Base-by-base conservation (phyloP, 2,329 filamentous ascomycete genomes). In the Colletotrichum costaricense region DNA sequence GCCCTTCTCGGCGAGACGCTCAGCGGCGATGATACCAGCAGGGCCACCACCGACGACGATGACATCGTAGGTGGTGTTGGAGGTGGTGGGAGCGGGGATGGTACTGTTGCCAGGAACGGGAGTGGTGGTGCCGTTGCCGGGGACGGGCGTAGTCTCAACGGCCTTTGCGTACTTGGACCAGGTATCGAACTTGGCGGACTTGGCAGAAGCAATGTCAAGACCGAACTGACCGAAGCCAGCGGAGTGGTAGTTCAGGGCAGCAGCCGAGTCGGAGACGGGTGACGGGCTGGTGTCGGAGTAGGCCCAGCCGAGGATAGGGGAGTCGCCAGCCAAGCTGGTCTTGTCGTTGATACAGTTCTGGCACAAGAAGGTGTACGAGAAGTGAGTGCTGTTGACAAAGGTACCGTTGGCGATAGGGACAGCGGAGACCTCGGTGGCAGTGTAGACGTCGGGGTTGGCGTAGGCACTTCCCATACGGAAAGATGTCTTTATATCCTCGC, bases 321-420 rank as follows among this genome's bases (percentile, higher is more conserved):
- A 76, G 30, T 74, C 75, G 26, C 72, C 76, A 22, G 79, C 76
- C 60, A 84, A 77, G 16, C 77, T 78, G 0, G 81, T 81, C 14
- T 78, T 75, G 67, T 83, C 82, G 5, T 79, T 78, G 69, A 86
- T 79, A 69, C 86, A 88, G 12, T 81, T 81, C 58, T 82, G 79
- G 76, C 88, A 90, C 49, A 89, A 82, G 79, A 89, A 90, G 1
- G 88, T 90, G 75, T 87, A 88, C 2, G 85, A 86, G 77, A 85
- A 86, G 75, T 89, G 86, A 1, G 88, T 89, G 73, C 79, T 81
- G 81, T 89, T 89, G 71, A 88, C 79, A 28, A 85, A 88, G 1
- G 87, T 88, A 30, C 87, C 87, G 26, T 87, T 86, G 28, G 86
- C 80, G 74, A 89, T 89, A 16, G 86, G 83, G 1, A 78, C 77